Conservation (phyloP, 2,329 filamentous ascomycete genomes). For the Colletotrichum sp. region DNA sequence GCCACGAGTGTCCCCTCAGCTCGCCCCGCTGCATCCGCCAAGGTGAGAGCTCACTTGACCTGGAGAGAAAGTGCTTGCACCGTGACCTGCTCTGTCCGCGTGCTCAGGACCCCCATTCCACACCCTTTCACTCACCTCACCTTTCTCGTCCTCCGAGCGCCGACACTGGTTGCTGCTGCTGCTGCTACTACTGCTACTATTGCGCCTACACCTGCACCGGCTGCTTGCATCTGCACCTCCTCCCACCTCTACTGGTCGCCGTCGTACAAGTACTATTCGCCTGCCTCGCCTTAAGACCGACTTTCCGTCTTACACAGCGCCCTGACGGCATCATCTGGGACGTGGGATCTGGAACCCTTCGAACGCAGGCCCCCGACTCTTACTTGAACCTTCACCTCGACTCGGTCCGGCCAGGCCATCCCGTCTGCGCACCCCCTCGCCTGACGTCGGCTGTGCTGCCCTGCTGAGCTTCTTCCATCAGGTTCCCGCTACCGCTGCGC, state of each 20-base stretch:
- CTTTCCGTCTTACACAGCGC: neutral
- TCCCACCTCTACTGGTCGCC: neutral
- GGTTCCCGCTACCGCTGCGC: neutral
- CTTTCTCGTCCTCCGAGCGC: conserved; percentile 1
- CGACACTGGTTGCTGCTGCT: neutral
- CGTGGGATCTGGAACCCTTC: neutral
- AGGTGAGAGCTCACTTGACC: conserved; percentile 12
- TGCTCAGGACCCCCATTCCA: conserved; percentile 14
- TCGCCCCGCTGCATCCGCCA: neutral
- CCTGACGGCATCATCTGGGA: neutral
- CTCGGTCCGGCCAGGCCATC: neutral
- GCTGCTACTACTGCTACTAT: neutral
- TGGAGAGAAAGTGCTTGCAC: neutral
- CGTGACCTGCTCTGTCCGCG: conserved; percentile 17
- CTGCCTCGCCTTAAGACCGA: neutral
- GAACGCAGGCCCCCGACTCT: neutral
- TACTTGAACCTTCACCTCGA: neutral
- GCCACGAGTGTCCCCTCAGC: neutral
- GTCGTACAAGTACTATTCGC: neutral
- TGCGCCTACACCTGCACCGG: neutral
- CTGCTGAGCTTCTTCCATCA: neutral
- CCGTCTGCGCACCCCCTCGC: neutral
- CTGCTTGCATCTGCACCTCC: neutral
- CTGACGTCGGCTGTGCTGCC: conserved; percentile 5
- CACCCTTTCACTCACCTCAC: neutral